These are phyloP conservation scores for Amanita molliuscula DNA, from an alignment of 768 basidiomycete species.

Conservation along the genomic window DNA sequence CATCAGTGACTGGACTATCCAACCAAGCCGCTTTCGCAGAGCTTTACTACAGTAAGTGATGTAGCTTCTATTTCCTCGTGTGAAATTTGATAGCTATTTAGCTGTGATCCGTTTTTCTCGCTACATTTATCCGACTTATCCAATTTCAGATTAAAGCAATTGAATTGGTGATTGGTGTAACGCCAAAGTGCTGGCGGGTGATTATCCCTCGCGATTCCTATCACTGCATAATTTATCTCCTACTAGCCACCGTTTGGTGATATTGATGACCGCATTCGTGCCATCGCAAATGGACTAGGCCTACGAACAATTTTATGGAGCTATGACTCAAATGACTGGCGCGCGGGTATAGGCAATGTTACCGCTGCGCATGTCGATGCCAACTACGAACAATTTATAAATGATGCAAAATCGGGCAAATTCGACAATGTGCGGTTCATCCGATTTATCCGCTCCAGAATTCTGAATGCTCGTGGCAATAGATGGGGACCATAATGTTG, in stretches of 20 bases:
- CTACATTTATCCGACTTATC: neutral
- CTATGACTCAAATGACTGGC: constrained; percentile 68
- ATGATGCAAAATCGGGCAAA: constrained; percentile 30
- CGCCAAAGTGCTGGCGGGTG: constrained; percentile 53
- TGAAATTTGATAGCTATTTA: neutral
- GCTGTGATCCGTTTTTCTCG: constrained; percentile 11
- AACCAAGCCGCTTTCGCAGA: constrained; percentile 69
- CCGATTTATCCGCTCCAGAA: neutral
- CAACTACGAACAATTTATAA: constrained; percentile 46
- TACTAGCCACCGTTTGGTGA: constrained; percentile 54
- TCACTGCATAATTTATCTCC: neutral
- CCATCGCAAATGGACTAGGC: constrained; percentile 56
- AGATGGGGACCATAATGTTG: constrained; percentile 43
- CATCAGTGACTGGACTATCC: constrained; percentile 43
- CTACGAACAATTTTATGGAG: constrained; percentile 68
- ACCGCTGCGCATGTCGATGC: constrained; percentile 35
- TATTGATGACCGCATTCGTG: constrained; percentile 67
- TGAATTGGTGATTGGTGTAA: constrained; percentile 43
- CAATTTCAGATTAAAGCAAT: constrained; percentile 35
- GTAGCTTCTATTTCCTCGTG: neutral
- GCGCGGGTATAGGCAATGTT: constrained; percentile 36
- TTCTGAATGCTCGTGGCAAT: neutral
- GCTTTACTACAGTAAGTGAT: constrained; percentile 54
- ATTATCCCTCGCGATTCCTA: constrained; percentile 9
- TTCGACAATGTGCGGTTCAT: constrained; percentile 24